phyloP scores from a whole-genome alignment of 805 yeast species.

The Isabelozyma heimii region DNA sequence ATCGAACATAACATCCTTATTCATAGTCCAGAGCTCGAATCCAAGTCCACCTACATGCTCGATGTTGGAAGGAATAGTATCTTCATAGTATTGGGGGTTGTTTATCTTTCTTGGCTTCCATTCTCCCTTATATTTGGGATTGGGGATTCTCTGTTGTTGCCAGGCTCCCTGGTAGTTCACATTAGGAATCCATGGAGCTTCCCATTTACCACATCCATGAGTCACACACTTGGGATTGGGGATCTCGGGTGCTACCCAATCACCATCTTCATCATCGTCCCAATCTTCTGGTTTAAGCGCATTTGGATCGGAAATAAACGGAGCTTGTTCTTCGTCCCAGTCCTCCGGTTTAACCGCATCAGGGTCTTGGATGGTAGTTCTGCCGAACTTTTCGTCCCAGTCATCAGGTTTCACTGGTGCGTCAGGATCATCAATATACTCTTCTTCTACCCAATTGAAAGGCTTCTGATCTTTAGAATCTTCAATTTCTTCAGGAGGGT shows the following conservation, averaged over 20 bases:
- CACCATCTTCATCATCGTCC: conserved; percentile 91
- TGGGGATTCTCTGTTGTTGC: conserved; percentile 62
- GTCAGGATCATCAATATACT: conserved; percentile 64
- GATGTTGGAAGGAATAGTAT: conserved; percentile 53
- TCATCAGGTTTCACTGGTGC: conserved; percentile 69
- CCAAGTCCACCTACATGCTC: conserved; percentile 78
- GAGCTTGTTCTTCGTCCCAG: conserved; percentile 71
- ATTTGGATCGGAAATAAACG: conserved; percentile 63
- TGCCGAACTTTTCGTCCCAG: conserved; percentile 76
- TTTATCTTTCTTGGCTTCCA: conserved; percentile 68
- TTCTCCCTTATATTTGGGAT: conserved; percentile 76
- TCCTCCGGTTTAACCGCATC: conserved; percentile 64
- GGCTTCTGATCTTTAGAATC: conserved; percentile 67
- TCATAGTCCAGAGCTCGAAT: conserved; percentile 89
- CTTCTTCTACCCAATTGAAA: conserved; percentile 76
- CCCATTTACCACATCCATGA: conserved; percentile 84
- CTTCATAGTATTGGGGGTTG: conserved; percentile 71
- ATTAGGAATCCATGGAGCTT: conserved; percentile 62
- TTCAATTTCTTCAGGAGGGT: conserved; percentile 59
- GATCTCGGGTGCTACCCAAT: conserved; percentile 71
- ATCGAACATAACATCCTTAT: conserved; percentile 69
- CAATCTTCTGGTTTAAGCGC: conserved; percentile 71
- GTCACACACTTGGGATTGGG: conserved; percentile 70
- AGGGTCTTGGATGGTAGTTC: conserved; percentile 60
- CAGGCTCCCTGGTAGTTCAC: conserved; percentile 77